Evolutionary conservation across 345 rosid genomes (phyloP).

Genomic region (Orychophragmus violaceus): DNA sequence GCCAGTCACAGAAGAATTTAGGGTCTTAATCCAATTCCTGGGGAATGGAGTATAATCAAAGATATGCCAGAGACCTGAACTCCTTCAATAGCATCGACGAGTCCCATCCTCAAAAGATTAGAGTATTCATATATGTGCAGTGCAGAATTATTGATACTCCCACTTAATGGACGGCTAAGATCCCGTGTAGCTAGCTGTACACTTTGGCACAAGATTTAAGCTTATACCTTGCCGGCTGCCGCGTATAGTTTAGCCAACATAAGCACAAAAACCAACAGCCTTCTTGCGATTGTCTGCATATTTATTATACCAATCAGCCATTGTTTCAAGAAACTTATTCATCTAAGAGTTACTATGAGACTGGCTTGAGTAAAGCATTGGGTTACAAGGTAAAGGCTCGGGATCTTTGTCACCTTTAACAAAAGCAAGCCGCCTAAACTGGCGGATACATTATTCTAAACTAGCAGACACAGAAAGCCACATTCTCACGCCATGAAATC

Average conservation of each 20-base stretch:
- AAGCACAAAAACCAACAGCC: slow-evolving; percentile 92
- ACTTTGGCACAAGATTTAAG: slow-evolving; percentile 96
- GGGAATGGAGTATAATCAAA: slow-evolving; percentile 80
- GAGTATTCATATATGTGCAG: slow-evolving; percentile 97
- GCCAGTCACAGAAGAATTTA: slow-evolving; percentile 67
- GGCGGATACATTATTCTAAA: slow-evolving; percentile 75
- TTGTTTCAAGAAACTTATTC: slow-evolving; percentile 95
- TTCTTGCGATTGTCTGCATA: slow-evolving; percentile 93
- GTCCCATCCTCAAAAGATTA: slow-evolving; percentile 94
- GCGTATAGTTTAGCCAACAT: slow-evolving; percentile 96
- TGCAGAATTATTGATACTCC: slow-evolving; percentile 74
- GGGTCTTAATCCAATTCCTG: slow-evolving; percentile 84
- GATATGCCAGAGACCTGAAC: slow-evolving; percentile 93
- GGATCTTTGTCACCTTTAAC: slow-evolving; percentile 96
- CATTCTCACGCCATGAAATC: slow-evolving; percentile 91
- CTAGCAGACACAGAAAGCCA: slow-evolving; percentile 91
- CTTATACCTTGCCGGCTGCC: slow-evolving; percentile 88
- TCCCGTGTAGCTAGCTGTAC: slow-evolving; percentile 72
- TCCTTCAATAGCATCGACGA: slow-evolving; percentile 89
- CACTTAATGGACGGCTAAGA: slow-evolving; percentile 77
- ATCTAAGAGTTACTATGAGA: slow-evolving; percentile 93
- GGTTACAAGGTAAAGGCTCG: slow-evolving; percentile 88
- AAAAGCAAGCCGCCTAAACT: slow-evolving; percentile 66
- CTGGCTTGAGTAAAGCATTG: slow-evolving; percentile 95
- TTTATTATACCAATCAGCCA: slow-evolving; percentile 97